Evolutionary conservation across 2,329 filamentous ascomycete genomes (phyloP), one percentile per base, ranked within the genome.

Genomic region (Pseudogymnoascus sp.): DNA sequence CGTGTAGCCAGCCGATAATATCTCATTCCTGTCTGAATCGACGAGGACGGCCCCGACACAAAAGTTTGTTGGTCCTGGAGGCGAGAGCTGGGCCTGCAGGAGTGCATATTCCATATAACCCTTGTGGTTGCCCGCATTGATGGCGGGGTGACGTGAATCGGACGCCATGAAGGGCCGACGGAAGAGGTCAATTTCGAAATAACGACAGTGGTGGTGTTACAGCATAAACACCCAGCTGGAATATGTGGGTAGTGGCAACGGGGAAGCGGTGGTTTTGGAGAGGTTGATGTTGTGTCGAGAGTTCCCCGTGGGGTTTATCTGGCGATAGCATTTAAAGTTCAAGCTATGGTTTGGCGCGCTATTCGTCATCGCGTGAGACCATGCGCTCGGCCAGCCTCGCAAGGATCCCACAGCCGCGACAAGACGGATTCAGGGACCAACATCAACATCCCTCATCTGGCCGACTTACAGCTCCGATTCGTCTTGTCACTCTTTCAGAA

Each of bases 21-120:
- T 79, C 25, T 76, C 73, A 68, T 86, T 81, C 37, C 78, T 80
- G 43, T 76, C 75, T 12, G 80, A 73, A 63, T 86, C 80, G 18
- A 95, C 81, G 40, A 97, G 81, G n/a, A 96, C 75, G n/a, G 95
- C 95, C 43, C 95, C 95, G 21, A 99, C 93, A 64, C 93, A 86
- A 78, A 92, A 99, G 75, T 97, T 97, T 60, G 91, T 92, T 2
- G 93, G 89, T 89, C 92, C 28, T 5, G 91, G 91, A 1, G 91
- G 90, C 9, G 93, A 96, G 66, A 88, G 83, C 37, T 83, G 81
- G 11, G 95, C 93, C 66, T 92, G 81, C n/a, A 81, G 77, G 63
- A 97, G 83, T 38, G 91, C 91, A 62, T 88, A 78, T 62, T 79
- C 82, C 79, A 97, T 89, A 72, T 85, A 85, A 23, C 61, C 61